phyloP scores from a whole-genome alignment of 208 protist species.

The Acanthamoeba sp. region DNA sequence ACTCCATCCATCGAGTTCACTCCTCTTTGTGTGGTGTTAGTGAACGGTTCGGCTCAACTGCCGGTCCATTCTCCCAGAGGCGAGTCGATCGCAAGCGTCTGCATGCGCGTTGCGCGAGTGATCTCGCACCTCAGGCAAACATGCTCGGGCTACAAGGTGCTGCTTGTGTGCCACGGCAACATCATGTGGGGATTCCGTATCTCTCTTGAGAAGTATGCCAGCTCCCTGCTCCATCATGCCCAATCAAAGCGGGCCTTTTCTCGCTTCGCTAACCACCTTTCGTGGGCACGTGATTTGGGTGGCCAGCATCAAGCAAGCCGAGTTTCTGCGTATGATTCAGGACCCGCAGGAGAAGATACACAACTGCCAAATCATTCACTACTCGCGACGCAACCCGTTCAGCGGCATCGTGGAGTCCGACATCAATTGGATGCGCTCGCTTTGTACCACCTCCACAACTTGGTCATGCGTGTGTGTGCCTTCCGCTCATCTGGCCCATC shows the following conservation, averaged over 20 bases:
- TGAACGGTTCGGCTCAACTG: too few species aligned
- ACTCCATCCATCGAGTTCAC: not conserved
- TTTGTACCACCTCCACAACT: constrained; percentile 14
- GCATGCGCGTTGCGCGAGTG: constrained; percentile 68
- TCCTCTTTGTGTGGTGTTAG: not conserved
- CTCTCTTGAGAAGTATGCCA: constrained; percentile 25
- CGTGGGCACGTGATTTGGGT: not conserved
- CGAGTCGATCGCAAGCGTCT: constrained; percentile 74
- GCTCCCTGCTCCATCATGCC: not conserved
- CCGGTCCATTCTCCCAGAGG: not conserved
- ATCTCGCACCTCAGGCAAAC: constrained; percentile 9
- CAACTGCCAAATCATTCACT: constrained; percentile 78
- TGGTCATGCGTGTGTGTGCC: not conserved
- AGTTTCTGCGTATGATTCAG: constrained; percentile 2
- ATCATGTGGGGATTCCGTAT: constrained; percentile 74
- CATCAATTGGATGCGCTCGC: constrained; percentile 63
- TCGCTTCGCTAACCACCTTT: not conserved
- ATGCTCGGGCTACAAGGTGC: constrained; percentile 61
- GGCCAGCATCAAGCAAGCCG: constrained; percentile 9
- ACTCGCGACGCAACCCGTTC: constrained; percentile 60
- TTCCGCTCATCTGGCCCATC: not conserved
- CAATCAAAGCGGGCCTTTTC: not conserved
- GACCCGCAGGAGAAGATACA: constrained; percentile 64
- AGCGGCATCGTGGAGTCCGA: constrained; percentile 56
- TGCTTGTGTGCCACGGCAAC: constrained; percentile 70